Percentiles rank a stretch among this genome's conserved stretches.
Conservation (phyloP, 2,329 filamentous ascomycete species). For the Cordyceps militaris region DNA sequence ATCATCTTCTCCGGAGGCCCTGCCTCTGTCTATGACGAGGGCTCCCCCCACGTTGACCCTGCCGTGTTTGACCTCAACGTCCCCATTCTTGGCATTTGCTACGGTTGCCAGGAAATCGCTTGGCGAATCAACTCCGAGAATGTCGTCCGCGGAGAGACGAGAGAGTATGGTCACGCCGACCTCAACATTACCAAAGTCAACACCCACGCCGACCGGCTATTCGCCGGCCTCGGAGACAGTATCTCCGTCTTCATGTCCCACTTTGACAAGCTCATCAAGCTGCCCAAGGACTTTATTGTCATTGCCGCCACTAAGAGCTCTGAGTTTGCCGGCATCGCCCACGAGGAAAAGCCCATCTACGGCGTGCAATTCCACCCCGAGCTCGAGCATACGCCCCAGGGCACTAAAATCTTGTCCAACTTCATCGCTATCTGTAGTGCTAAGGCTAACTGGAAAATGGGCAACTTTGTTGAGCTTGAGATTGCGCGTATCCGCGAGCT, state of each 20-base stretch:
- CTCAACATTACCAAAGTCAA: constrained; percentile 35
- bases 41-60: constrained; percentile 39
- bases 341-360: constrained; percentile 60
- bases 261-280: constrained; percentile 64
- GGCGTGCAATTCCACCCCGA: constrained; percentile 82
- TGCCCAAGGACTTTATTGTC: constrained; percentile 66
- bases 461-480: constrained; percentile 72
- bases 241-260: constrained; percentile 6
- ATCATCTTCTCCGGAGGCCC: constrained; percentile 55
- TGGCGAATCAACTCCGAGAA: background rate
- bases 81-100: background rate
- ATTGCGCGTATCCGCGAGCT: constrained; percentile 72
- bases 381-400: constrained; percentile 45
- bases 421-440: constrained; percentile 81
- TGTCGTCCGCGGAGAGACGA: background rate
- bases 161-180: background rate
- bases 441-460: constrained; percentile 75
- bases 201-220: constrained; percentile 68
- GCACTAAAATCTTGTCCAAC: constrained; percentile 65
- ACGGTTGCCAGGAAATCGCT: background rate
- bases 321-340: constrained; percentile 72
- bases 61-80: background rate
- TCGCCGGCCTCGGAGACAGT: constrained; percentile 29
- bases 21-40: constrained; percentile 74
- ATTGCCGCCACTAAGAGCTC: constrained; percentile 72